phyloP scores from a whole-genome alignment of 306 rosid genomes.

The Ammopiptanthus mongolicus region DNA sequence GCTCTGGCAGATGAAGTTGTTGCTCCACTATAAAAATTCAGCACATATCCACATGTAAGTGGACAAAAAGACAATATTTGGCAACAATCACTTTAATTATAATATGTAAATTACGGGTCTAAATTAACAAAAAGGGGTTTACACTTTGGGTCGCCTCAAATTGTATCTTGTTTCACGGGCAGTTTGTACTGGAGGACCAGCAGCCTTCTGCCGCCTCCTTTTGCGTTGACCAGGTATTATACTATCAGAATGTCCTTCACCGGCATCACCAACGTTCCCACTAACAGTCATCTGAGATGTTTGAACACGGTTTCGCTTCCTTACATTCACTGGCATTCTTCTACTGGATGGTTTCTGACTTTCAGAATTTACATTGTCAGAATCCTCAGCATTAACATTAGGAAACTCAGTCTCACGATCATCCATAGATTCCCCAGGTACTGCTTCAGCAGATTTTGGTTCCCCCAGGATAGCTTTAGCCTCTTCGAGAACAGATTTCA shows the following conservation, averaged over 20 bases:
- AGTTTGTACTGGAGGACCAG: conserved; percentile 42
- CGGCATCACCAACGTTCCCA: conserved; percentile 54
- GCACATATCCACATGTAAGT: conserved; percentile 15
- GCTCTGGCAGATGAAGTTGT: conserved; percentile 45
- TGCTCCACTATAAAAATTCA: conserved; percentile 42
- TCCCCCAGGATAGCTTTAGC: conserved; percentile 71
- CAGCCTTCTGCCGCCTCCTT: conserved; percentile 58
- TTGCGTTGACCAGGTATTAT: conserved; percentile 47
- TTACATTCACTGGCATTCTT: conserved; percentile 33
- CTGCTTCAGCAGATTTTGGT: conserved; percentile 51
- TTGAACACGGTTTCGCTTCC: conserved; percentile 60
- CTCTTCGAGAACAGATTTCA: conserved; percentile 67
- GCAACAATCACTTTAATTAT: background rate
- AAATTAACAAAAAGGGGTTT: conserved; percentile 15
- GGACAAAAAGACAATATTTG: background rate
- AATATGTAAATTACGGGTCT: background rate
- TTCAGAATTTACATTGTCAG: conserved; percentile 49
- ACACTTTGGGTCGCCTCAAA: conserved; percentile 74
- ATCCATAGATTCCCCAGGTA: conserved; percentile 58
- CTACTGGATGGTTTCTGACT: conserved; percentile 39
- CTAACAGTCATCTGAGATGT: conserved; percentile 54
- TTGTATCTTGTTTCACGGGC: conserved; percentile 69
- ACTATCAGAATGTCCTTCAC: conserved; percentile 68
- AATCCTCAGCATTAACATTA: conserved; percentile 71
- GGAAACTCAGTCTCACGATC: conserved; percentile 45